Base-by-base conservation (phyloP, 2,329 filamentous ascomycete species). In the Pseudogymnoascus sp. region DNA sequence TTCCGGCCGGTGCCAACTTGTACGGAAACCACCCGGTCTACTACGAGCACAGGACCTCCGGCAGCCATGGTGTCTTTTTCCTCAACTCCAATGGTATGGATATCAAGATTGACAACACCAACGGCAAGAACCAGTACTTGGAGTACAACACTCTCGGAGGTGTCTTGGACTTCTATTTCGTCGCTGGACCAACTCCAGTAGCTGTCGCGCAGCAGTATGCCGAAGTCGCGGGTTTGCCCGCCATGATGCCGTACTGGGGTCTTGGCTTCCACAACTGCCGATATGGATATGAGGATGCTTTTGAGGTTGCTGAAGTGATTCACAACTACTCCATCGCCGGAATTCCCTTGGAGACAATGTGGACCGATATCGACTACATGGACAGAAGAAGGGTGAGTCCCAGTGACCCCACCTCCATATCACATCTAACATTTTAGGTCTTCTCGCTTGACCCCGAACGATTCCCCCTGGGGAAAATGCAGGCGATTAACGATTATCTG, bases 131-230 rank as follows among this genome's bases (percentile, higher is more conserved):
- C 53, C 86, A 93, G 71, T 91, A 87, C 64, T 81, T 95, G 4
- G 89, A 93, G 74, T 95, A 93, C 76, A 91, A 93, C 72, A 84
- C 85, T 1, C 79, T 93, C 0, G 90, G 90, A 6, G 90, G 91
- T 8, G 82, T 93, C 19, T 72, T 95, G 2, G 91, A 93, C 73
- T 83, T 89, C 61, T 88, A 88, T 70, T 88, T 89, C 70, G 69
- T 88, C 8, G 79, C 83, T 7, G 86, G 86, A 0, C 82, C 84
- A 0, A 79, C 77, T 0, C 83, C 86, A 0, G 75, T 83, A 40
- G 81, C 85, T 10, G 84, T 87, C 0, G 78, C 83, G 10, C 76
- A 77, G 67, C 84, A 88, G 68, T 88, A 88, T 66, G 77, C 83
- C 0, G 78, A 83, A 64, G 74, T 87, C 33, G 79, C 80, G 8